Evolutionary conservation across 768 basidiomycete genomes (phyloP).

Genomic region (Sistotremastrum niveocremeum): DNA sequence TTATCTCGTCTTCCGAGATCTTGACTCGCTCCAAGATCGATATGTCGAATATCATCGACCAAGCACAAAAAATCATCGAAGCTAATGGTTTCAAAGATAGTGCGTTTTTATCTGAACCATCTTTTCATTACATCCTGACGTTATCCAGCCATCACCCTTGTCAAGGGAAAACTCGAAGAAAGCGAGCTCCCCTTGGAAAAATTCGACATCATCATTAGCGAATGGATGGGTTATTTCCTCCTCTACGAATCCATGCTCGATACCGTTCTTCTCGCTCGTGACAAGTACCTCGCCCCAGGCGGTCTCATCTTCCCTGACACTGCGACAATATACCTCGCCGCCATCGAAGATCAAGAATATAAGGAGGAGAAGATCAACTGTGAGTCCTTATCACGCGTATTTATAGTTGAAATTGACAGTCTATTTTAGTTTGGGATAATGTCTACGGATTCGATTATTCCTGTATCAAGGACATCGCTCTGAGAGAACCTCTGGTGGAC

Average conservation of each 20-base stretch:
- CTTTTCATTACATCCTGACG: slow-evolving; percentile 5
- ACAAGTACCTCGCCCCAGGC: slow-evolving; percentile 85
- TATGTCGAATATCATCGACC: slow-evolving; percentile 99
- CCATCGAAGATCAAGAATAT: slow-evolving; percentile 98
- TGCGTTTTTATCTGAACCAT: slow-evolving; percentile 26
- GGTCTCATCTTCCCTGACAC: slow-evolving; percentile 95
- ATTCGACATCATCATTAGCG: slow-evolving; percentile 98
- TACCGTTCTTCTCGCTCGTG: slow-evolving; percentile 90
- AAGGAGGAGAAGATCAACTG: slow-evolving; percentile 99
- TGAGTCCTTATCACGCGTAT: slow-evolving; percentile 27
- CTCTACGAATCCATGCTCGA: slow-evolving; percentile 99
- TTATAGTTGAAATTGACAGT: slow-evolving; percentile 1
- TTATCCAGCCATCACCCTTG: slow-evolving; percentile 70
- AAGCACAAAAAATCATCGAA: slow-evolving; percentile 92
- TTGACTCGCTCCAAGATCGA: slow-evolving; percentile 52
- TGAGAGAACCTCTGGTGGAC: slow-evolving; percentile 93
- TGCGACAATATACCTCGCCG: slow-evolving; percentile 84
- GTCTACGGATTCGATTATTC: slow-evolving; percentile 99
- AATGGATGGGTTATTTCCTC: slow-evolving; percentile 99
- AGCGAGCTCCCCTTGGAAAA: slow-evolving; percentile 73
- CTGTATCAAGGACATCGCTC: slow-evolving; percentile 97
- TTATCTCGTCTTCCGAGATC: slow-evolving; percentile 3
- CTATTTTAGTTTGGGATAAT: slow-evolving; percentile 87
- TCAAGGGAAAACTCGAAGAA: slow-evolving; percentile 98
- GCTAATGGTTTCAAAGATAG: slow-evolving; percentile 94